These are phyloP conservation scores for Cystobasidium pallidum DNA, from an alignment of 1,284 basidiomycete species.

Conservation along the genomic window DNA sequence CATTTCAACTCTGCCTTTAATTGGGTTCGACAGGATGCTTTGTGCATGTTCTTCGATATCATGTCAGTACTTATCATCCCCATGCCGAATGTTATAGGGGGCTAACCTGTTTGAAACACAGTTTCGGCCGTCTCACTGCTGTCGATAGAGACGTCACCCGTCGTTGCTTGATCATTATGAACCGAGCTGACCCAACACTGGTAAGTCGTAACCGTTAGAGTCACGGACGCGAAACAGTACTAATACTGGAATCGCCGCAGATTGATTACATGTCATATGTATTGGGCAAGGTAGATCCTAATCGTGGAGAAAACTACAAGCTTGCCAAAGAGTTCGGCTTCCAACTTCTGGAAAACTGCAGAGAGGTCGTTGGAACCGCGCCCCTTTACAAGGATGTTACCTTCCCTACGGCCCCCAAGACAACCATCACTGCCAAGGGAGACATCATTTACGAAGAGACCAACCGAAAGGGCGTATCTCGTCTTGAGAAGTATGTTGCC, in stretches of 20 bases:
- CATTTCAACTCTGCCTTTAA: slow-evolving; percentile 99
- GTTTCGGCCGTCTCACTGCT: slow-evolving; percentile 84
- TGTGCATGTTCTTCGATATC: slow-evolving; percentile 96
- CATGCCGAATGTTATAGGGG: too few species aligned
- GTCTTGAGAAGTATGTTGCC: slow-evolving; percentile 83
- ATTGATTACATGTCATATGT: slow-evolving; percentile 89
- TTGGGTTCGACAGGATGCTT: slow-evolving; percentile 87
- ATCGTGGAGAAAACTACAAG: slow-evolving; percentile 81
- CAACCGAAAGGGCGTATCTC: slow-evolving; percentile 91
- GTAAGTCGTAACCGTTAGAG: slow-evolving; percentile 56
- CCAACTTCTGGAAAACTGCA: slow-evolving; percentile 91
- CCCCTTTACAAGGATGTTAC: slow-evolving; percentile 95
- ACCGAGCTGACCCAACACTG: slow-evolving; percentile 88
- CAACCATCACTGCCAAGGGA: slow-evolving; percentile 88
- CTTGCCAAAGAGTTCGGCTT: slow-evolving; percentile 97
- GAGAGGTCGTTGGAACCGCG: slow-evolving; percentile 76
- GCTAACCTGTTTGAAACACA: slow-evolving; percentile 35
- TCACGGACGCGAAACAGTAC: not conserved
- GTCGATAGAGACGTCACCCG: slow-evolving; percentile 87
- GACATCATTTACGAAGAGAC: slow-evolving; percentile 94
- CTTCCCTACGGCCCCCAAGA: slow-evolving; percentile 95
- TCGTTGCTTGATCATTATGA: slow-evolving; percentile 95
- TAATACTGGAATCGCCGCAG: slow-evolving; percentile 45
- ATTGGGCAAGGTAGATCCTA: slow-evolving; percentile 78
- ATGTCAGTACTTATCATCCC: slow-evolving; percentile 59